Evolutionary conservation across 2,329 filamentous ascomycete species (phyloP), one percentile per base, ranked within the genome.

Genomic region (Zasmidium cellare): DNA sequence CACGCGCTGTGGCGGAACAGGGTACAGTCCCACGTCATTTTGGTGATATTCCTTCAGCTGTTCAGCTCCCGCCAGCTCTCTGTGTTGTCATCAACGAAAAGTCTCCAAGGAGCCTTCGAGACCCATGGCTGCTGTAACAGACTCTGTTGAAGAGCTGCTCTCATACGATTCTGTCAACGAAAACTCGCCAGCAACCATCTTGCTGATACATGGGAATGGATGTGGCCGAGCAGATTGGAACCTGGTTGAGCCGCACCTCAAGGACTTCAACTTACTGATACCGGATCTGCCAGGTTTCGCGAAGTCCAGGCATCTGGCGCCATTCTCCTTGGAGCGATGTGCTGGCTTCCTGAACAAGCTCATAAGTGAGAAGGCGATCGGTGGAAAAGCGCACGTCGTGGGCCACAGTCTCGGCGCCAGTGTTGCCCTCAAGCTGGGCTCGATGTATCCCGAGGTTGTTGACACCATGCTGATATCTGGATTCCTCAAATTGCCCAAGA

Each of bases 331-430:
- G 18, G 56, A 55, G 5, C 24, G 57, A 22, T 61, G 63, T 3
- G 63, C 64, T 2, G 31, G 54, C n/a, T 53, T 65, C 6, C 51
- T 71, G 24, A 61, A 61, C 49, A 46, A 60, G 18, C 59, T 67
- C 18, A 67, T 70, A 53, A n/a, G 46, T 24, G 19, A 25, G 11
- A 48, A 66, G 53, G 68, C 59, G 3, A 49, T 59, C 22, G 52
- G 56, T 9, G 59, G 64, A 20, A 58, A 38, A 45, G 64, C 66
- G 0, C 64, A 68, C 55, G 46, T 70, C 20, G 60, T 70, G 11
- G 68, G 67, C 2, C 59, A 62, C 25, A 69, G 67, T 48, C 60
- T 71, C 7, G 69, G 68, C 19, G 66, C 67, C 16, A 59, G 63
- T 23, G 55, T 69, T 9, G 66, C 65, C 9, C 31, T 67, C 18